Evolutionary conservation across 75 land plant species (phyloP).

Genomic region (Isoetes taiwanensis): DNA sequence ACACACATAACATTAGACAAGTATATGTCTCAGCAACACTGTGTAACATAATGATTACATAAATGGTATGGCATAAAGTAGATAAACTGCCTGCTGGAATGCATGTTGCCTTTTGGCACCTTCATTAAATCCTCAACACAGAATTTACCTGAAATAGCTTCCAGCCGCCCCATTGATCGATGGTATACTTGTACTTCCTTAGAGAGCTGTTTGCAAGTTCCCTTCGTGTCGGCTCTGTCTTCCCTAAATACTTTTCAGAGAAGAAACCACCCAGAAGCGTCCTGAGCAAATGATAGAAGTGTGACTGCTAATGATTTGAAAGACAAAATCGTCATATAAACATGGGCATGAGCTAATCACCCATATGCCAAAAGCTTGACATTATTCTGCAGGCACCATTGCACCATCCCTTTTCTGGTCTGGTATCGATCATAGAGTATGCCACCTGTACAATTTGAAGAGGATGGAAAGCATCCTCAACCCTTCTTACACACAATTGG

Average conservation of each 20-base stretch:
- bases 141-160: slow-evolving; percentile 19
- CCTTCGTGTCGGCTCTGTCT: slow-evolving; percentile 16
- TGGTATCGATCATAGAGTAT: slow-evolving; percentile 20
- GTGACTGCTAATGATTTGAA: background rate
- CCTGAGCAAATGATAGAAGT: slow-evolving; percentile 5
- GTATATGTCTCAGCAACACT: background rate
- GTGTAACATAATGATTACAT: background rate
- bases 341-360: slow-evolving; percentile 8
- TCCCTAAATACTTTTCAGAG: slow-evolving; percentile 20
- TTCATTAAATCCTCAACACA: background rate
- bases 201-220: slow-evolving; percentile 24
- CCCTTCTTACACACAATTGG: background rate
- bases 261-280: slow-evolving; percentile 25
- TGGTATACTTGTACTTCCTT: slow-evolving; percentile 18
- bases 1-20: background rate
- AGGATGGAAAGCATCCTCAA: background rate
- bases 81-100: background rate
- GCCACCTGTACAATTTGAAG: slow-evolving; percentile 17
- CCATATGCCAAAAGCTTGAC: slow-evolving; percentile 26
- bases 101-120: background rate
- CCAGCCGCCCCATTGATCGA: slow-evolving; percentile 31
- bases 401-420: slow-evolving; percentile 28
- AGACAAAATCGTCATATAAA: background rate
- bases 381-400: slow-evolving; percentile 24
- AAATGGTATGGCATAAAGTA: background rate